Evolutionary conservation across 305 asterid genomes (phyloP).

Genomic region (Fraxinus albicans): DNA sequence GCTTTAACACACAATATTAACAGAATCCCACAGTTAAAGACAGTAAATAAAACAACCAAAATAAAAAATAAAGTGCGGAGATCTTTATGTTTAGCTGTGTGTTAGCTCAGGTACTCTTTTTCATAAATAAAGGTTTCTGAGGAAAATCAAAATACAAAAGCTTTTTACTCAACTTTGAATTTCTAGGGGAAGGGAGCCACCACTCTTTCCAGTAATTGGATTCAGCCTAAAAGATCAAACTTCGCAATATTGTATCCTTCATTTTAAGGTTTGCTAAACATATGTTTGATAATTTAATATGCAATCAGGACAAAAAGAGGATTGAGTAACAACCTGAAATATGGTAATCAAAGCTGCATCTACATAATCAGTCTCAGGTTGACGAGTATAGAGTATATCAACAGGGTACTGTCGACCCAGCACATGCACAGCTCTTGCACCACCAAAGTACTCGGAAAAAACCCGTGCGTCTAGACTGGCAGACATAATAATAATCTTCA

Average conservation of each 20-base stretch:
- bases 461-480: constrained; percentile 87
- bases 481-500: constrained; percentile 88
- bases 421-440: constrained; percentile 94
- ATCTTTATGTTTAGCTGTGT: constrained; percentile 1
- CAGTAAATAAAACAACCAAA: not conserved
- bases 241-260: not conserved
- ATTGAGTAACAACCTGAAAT: constrained; percentile 63
- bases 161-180: not conserved
- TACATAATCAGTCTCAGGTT: constrained; percentile 84
- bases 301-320: constrained; percentile 8
- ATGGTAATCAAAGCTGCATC: constrained; percentile 89
- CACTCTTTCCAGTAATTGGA: not conserved
- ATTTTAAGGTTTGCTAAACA: not conserved
- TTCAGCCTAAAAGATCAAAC: not conserved
- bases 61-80: not conserved
- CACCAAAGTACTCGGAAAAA: constrained; percentile 83
- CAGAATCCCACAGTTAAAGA: not conserved
- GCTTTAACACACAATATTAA: not conserved
- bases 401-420: constrained; percentile 90
- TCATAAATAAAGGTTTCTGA: not conserved
- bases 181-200: not conserved
- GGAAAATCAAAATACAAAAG: not conserved
- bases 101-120: not conserved
- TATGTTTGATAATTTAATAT: not conserved
- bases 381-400: constrained; percentile 66